A percentile compares a stretch with the other conserved stretches of the same genome.
phyloP scores from a whole-genome alignment of 768 basidiomycete species.

The Mycena albidolilacea region DNA sequence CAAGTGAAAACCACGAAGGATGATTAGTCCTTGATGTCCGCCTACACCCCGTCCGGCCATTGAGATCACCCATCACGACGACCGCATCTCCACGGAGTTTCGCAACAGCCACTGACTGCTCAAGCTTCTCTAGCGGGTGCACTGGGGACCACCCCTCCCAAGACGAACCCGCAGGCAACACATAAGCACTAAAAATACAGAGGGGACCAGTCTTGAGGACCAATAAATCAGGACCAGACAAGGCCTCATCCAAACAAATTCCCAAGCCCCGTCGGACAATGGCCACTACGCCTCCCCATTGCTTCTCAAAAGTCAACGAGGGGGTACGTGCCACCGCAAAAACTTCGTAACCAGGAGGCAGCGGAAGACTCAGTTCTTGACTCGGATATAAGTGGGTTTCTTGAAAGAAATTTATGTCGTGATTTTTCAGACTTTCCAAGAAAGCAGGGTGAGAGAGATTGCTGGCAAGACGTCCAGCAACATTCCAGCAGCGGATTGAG shows the following conservation, averaged over 20 bases:
- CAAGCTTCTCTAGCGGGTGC: not conserved
- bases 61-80: too few relatives aligned
- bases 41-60: too few relatives aligned
- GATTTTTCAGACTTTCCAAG: not conserved
- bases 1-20: too few relatives aligned
- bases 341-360: not conserved
- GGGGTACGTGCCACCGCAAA: not conserved
- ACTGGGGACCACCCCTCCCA: not conserved
- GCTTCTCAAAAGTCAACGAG: not conserved
- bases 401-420: not conserved
- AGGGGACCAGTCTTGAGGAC: not conserved
- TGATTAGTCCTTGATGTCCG: too few relatives aligned
- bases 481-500: too few relatives aligned
- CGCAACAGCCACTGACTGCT: too few relatives aligned
- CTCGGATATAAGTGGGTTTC: conserved; percentile 1
- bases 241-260: not conserved
- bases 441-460: conserved; percentile 3
- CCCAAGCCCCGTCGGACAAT: not conserved
- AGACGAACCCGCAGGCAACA: not conserved
- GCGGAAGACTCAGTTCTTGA: not conserved
- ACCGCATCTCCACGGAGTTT: too few relatives aligned
- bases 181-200: not conserved
- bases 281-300: not conserved
- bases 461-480: too few relatives aligned
- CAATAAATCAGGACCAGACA: not conserved